These are phyloP conservation scores for Chenopodium formosanum DNA, from an alignment of 148 eudicot species.

Conservation along the genomic window DNA sequence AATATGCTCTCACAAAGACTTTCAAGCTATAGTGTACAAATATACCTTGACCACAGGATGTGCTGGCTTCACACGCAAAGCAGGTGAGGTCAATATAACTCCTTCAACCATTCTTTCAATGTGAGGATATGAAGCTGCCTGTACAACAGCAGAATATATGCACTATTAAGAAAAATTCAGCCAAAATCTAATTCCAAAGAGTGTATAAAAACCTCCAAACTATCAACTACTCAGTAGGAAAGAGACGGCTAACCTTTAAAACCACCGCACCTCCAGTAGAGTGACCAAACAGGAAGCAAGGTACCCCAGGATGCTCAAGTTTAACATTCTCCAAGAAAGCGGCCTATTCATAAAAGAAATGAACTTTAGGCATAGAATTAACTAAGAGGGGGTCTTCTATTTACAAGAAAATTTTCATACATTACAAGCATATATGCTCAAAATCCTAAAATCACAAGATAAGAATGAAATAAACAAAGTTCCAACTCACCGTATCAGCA, in stretches of 20 bases:
- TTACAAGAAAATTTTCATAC: background rate
- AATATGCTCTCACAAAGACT: background rate
- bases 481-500: slow-evolving; percentile 70
- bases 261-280: slow-evolving; percentile 94
- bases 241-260: slow-evolving; percentile 50
- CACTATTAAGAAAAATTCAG: background rate
- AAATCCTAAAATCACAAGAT: background rate
- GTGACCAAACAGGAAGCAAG: slow-evolving; percentile 92
- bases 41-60: slow-evolving; percentile 89
- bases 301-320: slow-evolving; percentile 66
- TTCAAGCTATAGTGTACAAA: background rate
- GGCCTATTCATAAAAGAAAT: slow-evolving; percentile 38
- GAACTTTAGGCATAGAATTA: background rate
- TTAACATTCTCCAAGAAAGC: slow-evolving; percentile 70
- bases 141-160: slow-evolving; percentile 5
- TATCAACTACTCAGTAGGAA: background rate
- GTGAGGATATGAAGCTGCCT: slow-evolving; percentile 39
- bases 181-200: background rate
- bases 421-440: background rate
- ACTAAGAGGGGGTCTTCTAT: background rate
- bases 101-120: slow-evolving; percentile 63
- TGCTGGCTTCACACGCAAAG: slow-evolving; percentile 83
- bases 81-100: slow-evolving; percentile 87
- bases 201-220: background rate
- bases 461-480: slow-evolving; percentile 5